phyloP scores from a whole-genome alignment of 495 filamentous ascomycete species.

The Aspergillus cristatus region DNA sequence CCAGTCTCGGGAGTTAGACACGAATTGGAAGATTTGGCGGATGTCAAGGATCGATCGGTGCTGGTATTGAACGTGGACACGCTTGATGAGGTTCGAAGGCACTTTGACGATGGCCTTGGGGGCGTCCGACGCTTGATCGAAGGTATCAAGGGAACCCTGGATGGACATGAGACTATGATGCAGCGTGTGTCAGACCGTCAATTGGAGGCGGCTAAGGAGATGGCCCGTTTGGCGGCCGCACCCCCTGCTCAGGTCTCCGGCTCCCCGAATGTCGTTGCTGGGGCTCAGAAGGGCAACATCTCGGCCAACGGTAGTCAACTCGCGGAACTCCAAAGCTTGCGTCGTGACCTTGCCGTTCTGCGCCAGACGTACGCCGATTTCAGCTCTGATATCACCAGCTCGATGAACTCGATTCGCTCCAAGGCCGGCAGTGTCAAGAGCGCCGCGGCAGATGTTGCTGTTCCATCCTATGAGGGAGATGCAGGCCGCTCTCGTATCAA shows the following conservation, averaged over 20 bases:
- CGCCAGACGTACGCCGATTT: constrained; percentile 91
- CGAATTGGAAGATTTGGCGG: constrained; percentile 87
- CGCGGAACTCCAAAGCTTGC: constrained; percentile 68
- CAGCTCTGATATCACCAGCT: constrained; percentile 74
- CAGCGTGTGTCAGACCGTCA: constrained; percentile 88
- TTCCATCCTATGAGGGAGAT: constrained; percentile 57
- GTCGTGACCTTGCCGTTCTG: constrained; percentile 84
- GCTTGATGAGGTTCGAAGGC: constrained; percentile 93
- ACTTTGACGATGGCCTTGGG: constrained; percentile 89
- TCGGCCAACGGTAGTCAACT: constrained; percentile 46
- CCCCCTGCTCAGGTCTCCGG: constrained; percentile 39
- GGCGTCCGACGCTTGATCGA: constrained; percentile 71
- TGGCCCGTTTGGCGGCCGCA: constrained; percentile 68
- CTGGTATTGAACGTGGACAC: constrained; percentile 87
- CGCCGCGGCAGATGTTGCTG: constrained; percentile 55
- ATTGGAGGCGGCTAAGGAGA: constrained; percentile 81
- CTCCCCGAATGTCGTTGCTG: constrained; percentile 7
- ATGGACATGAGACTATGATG: constrained; percentile 68
- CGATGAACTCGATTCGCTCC: constrained; percentile 70
- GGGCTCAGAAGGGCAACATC: constrained; percentile 13
- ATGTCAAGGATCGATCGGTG: constrained; percentile 92
- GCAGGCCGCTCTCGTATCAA: constrained; percentile 76
- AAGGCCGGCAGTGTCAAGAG: constrained; percentile 76
- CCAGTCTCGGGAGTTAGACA: constrained; percentile 89
- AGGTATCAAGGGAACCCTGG: constrained; percentile 66